These are phyloP conservation scores for Metrosideros polymorpha DNA, from an alignment of 441 rosid genomes.

Conservation along the genomic window DNA sequence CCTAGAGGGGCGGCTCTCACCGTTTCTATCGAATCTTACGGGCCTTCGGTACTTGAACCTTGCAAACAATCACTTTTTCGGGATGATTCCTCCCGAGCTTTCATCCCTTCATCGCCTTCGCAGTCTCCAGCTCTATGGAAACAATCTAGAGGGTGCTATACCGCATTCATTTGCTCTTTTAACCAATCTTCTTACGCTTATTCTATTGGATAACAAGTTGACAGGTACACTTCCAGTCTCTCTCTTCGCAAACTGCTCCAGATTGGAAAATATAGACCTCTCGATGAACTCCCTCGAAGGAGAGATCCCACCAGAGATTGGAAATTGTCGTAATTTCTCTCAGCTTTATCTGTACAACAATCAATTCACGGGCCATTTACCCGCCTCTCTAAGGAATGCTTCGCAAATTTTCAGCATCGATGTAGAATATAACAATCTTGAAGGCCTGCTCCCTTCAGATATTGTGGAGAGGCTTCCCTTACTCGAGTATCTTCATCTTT, in stretches of 20 bases:
- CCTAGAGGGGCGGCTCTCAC: conserved; percentile 16
- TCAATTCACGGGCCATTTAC: conserved; percentile 31
- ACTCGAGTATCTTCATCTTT: conserved; percentile 20
- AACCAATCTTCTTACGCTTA: conserved; percentile 13
- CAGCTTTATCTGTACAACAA: conserved; percentile 32
- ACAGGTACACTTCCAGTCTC: conserved; percentile 30
- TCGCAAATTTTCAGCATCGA: conserved; percentile 19
- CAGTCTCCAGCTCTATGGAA: background rate
- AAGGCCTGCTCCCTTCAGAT: conserved; percentile 34
- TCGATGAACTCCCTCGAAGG: conserved; percentile 29
- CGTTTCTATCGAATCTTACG: conserved; percentile 21
- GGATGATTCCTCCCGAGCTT: conserved; percentile 16
- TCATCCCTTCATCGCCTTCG: conserved; percentile 18
- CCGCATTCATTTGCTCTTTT: conserved; percentile 22
- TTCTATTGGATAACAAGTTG: conserved; percentile 14
- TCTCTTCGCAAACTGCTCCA: conserved; percentile 38
- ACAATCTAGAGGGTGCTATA: conserved; percentile 18
- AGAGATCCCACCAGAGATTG: conserved; percentile 25
- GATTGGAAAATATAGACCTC: conserved; percentile 25
- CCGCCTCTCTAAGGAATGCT: conserved; percentile 26
- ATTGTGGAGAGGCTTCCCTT: conserved; percentile 16
- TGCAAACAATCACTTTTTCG: conserved; percentile 11
- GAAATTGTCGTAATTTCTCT: conserved; percentile 24
- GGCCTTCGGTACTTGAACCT: conserved; percentile 15
- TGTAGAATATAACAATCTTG: conserved; percentile 29